Conservation (phyloP, 1,139 yeast species). For the Nakaseomyces uthaithaninus region DNA sequence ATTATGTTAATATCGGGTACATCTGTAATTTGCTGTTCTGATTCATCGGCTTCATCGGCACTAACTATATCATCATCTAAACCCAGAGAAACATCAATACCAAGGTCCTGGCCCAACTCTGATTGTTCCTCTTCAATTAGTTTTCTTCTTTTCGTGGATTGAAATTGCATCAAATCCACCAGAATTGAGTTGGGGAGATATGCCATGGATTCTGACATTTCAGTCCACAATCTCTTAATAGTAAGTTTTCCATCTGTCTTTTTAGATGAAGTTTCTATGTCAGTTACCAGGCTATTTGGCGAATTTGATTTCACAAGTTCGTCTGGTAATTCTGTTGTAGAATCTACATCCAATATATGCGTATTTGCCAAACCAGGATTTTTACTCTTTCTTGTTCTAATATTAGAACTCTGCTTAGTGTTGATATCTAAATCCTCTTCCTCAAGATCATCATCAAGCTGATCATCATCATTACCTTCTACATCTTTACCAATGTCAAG, state of each 20-base stretch:
- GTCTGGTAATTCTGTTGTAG: constrained; percentile 21
- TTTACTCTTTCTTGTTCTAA: constrained; percentile 1
- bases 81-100: constrained; percentile 22
- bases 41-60: constrained; percentile 1
- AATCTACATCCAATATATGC: constrained; percentile 20
- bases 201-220: constrained; percentile 15
- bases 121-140: constrained; percentile 7
- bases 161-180: constrained; percentile 12
- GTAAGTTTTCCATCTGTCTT: constrained; percentile 8
- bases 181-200: constrained; percentile 17
- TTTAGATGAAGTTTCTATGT: background rate
- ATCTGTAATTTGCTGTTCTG: background rate
- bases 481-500: constrained; percentile 23
- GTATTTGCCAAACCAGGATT: constrained; percentile 15
- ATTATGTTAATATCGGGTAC: background rate
- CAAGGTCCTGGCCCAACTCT: constrained; percentile 15
- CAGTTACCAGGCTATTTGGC: background rate
- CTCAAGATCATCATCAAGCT: constrained; percentile 2
- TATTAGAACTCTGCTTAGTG: background rate
- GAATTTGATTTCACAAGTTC: constrained; percentile 12
- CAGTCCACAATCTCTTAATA: constrained; percentile 19
- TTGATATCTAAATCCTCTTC: background rate
- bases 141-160: constrained; percentile 14
- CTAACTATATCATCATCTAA: constrained; percentile 15
- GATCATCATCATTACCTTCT: constrained; percentile 3